Conservation (phyloP, 208 protist genomes). For the Acanthamoeba culbertsoni region DNA sequence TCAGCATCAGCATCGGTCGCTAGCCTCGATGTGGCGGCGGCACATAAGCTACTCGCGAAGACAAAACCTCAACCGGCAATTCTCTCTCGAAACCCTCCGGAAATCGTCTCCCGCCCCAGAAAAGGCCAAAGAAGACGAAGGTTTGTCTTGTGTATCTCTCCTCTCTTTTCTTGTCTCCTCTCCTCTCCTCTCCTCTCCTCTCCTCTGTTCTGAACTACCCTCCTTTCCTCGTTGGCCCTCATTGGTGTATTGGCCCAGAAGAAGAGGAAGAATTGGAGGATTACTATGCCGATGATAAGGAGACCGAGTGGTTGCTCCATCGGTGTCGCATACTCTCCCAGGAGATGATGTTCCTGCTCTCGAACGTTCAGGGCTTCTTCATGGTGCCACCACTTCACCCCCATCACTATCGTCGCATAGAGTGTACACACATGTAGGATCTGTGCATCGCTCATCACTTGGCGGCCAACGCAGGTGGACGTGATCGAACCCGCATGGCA, state of each 20-base stretch:
- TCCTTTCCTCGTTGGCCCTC: not conserved
- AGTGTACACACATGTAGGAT: no score
- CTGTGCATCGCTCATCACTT: no score
- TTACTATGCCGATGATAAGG: not conserved
- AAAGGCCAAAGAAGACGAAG: not conserved
- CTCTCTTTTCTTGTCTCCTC: no score
- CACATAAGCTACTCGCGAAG: constrained; percentile 46
- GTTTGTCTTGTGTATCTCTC: no score
- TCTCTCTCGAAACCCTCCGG: not conserved
- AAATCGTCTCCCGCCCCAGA: not conserved
- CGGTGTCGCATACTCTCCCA: constrained; percentile 65
- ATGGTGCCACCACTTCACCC: constrained; percentile 68
- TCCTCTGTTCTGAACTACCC: not conserved
- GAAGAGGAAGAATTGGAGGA: constrained; percentile 4
- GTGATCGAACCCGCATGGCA: constrained; percentile 26
- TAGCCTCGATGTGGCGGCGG: constrained; percentile 63
- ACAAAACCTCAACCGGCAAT: not conserved
- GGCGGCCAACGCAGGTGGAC: not conserved
- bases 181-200: no score
- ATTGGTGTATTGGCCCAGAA: not conserved
- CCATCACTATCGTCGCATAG: not conserved
- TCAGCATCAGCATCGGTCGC: constrained; percentile 75
- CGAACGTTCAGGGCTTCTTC: constrained; percentile 85
- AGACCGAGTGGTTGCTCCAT: constrained; percentile 57
- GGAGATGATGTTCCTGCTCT: constrained; percentile 82